Percentiles rank a stretch among this genome's conserved stretches.
phyloP scores from a whole-genome alignment of 2,329 filamentous ascomycete genomes.

The Penicillium sp. region DNA sequence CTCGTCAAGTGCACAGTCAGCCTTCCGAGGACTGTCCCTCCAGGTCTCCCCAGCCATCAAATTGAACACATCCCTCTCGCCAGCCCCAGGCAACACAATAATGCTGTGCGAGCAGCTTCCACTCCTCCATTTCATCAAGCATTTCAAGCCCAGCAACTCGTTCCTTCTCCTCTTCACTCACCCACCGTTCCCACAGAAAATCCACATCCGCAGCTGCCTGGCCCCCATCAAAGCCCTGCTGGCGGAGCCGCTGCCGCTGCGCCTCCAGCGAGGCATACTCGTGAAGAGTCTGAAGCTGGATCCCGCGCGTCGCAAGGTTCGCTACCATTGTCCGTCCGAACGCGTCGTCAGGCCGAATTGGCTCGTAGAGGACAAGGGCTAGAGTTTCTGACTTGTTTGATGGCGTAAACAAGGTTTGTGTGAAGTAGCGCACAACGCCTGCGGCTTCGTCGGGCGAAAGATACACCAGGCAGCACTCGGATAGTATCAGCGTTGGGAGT shows the following conservation, averaged over 20 bases:
- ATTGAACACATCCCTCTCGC: constrained; percentile 52
- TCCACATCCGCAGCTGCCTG: constrained; percentile 65
- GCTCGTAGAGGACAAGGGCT: constrained; percentile 82
- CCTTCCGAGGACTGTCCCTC: constrained; percentile 29
- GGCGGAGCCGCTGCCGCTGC: constrained; percentile 69
- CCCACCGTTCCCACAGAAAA: constrained; percentile 79
- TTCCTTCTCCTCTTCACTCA: constrained; percentile 72
- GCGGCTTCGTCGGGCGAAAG: constrained; percentile 69
- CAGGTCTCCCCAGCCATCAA: constrained; percentile 44
- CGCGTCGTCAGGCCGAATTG: constrained; percentile 78
- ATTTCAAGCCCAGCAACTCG: constrained; percentile 81
- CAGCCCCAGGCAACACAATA: constrained; percentile 92
- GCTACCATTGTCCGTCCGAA: constrained; percentile 93
- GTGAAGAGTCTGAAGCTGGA: constrained; percentile 81
- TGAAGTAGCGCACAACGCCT: constrained; percentile 69
- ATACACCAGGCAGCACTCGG: constrained; percentile 96
- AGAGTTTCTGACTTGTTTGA: constrained; percentile 40
- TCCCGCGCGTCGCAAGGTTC: constrained; percentile 81
- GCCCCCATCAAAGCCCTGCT: constrained; percentile 67
- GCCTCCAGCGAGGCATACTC: constrained; percentile 70
- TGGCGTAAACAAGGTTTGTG: constrained; percentile 51
- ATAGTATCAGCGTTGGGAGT: constrained; percentile 82
- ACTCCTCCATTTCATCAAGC: constrained; percentile 94
- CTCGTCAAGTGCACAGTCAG: neutral
- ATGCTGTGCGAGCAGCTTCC: constrained; percentile 82